Evolutionary conservation across 352 stramenopile genomes (phyloP), one percentile per base, ranked within the genome.

Genomic region (Pythium phragmitis): DNA sequence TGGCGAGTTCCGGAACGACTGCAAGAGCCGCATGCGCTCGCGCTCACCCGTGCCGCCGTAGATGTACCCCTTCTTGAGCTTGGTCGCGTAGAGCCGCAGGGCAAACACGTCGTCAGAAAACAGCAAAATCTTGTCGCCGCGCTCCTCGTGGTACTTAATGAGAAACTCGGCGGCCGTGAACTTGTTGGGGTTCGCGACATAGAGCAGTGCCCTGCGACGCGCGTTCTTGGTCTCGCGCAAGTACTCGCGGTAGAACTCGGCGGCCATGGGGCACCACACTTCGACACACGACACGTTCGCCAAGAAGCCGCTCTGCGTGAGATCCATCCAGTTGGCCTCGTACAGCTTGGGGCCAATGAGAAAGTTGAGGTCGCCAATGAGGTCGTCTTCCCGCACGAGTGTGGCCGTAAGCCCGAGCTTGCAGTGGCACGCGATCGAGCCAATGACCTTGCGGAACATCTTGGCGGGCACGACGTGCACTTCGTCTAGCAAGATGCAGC

Each of bases 301-400:
- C 43, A 99, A 68, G 72, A 98, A 99, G 4, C 97, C 96, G 47
- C 93, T 94, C 51, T 97, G 89, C 30, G 97, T 99, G 11, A 99
- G 77, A 79, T 99, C 97, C 96, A 99, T 99, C 98, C 98, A 99
- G 76, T 99, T 99, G 30, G 97, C 98, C 67, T 94, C 85, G 55
- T 94, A 94, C 21, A 94, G 69, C 72, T 99, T 99, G 1, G 97
- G 97, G 14, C 98, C 98, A 67, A 99, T 99, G 13, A 99, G 86
- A 77, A 99, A 99, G 78, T 99, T 99, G n/a, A 99, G 80, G 78
- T 99, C 96, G 23, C 92, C 94, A 76, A 99, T 99, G 13, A 99
- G 78, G 75, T 99, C 96, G 76, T 99, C 98, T 74, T 99, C 98
- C 28, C 98, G 91, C 33, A 99, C 98, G 26, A 99, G 78, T 19